phyloP scores from a whole-genome alignment of 2,329 filamentous ascomycete species.

The Claviceps fusiformis region DNA sequence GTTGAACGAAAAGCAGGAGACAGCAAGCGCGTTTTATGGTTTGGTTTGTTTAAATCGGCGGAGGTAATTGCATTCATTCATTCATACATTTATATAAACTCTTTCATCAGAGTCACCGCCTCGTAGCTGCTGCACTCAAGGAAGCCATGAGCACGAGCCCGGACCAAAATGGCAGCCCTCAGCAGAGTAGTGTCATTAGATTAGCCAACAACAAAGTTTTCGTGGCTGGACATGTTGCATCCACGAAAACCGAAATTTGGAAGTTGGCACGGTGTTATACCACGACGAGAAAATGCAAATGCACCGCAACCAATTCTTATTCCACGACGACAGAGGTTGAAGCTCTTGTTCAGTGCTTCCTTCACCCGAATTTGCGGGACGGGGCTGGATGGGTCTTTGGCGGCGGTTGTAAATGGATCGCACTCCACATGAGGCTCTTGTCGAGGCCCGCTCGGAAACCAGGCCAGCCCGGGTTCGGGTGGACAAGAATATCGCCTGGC shows the following conservation, averaged over 20 bases:
- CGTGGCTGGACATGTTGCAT: not conserved
- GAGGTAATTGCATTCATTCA: not conserved
- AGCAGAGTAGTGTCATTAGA: not conserved
- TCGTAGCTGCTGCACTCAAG: too few relatives aligned
- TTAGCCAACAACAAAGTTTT: not conserved
- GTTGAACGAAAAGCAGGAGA: not conserved
- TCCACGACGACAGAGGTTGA: constrained; percentile 1
- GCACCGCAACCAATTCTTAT: not conserved
- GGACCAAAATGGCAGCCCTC: not conserved
- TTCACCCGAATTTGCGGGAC: constrained; percentile 4
- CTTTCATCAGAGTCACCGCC: not conserved
- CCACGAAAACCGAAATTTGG: not conserved
- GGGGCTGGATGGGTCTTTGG: constrained; percentile 5
- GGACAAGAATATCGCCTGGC: not conserved
- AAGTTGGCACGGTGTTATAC: not conserved
- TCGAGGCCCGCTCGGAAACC: not conserved
- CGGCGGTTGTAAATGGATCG: constrained; percentile 8
- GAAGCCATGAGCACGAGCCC: not conserved
- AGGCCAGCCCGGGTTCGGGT: not conserved
- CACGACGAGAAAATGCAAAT: not conserved
- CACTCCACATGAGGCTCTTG: constrained; percentile 12
- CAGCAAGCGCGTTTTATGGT: not conserved
- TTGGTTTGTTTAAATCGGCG: not conserved
- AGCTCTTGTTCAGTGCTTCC: constrained; percentile 1
- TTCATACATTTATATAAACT: not conserved